Percentiles rank a stretch among this genome's conserved stretches.
phyloP scores from a whole-genome alignment of 768 basidiomycete species.

The Epithele typhae region DNA sequence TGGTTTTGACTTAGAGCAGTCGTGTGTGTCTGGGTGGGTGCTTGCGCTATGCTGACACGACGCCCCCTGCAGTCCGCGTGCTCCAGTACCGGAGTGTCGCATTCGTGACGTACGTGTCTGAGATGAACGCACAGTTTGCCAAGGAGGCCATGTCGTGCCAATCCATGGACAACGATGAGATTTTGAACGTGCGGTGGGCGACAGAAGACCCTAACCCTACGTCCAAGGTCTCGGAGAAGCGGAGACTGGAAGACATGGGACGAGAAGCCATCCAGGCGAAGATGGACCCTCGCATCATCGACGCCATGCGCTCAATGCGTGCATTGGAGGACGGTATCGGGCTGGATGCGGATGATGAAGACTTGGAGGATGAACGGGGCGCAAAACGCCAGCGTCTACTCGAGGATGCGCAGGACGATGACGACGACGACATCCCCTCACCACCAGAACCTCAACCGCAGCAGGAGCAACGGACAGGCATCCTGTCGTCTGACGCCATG shows the following conservation, averaged over 20 bases:
- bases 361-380: constrained; percentile 33
- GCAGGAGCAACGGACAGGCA: constrained; percentile 42
- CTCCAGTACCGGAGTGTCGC: constrained; percentile 93
- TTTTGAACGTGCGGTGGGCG: constrained; percentile 98
- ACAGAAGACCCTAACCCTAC: constrained; percentile 98
- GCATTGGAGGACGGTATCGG: constrained; percentile 80
- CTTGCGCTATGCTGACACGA: constrained; percentile 15
- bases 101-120: constrained; percentile 91
- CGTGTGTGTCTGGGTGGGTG: too few relatives aligned
- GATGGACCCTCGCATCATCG: constrained; percentile 85
- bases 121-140: constrained; percentile 88
- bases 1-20: too few relatives aligned
- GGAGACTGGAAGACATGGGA: constrained; percentile 78
- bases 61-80: constrained; percentile 62
- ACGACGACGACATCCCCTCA: constrained; percentile 8
- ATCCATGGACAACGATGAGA: constrained; percentile 94
- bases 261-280: constrained; percentile 79
- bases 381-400: constrained; percentile 32
- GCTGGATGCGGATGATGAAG: constrained; percentile 31
- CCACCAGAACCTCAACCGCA: constrained; percentile 26
- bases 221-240: constrained; percentile 81
- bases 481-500: constrained; percentile 80
- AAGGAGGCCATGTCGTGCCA: constrained; percentile 99
- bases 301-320: constrained; percentile 81
- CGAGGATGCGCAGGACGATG: constrained; percentile 21